These are phyloP conservation scores for Cladosporium sp. DNA, from an alignment of 2,329 filamentous ascomycete species.

Conservation along the genomic window DNA sequence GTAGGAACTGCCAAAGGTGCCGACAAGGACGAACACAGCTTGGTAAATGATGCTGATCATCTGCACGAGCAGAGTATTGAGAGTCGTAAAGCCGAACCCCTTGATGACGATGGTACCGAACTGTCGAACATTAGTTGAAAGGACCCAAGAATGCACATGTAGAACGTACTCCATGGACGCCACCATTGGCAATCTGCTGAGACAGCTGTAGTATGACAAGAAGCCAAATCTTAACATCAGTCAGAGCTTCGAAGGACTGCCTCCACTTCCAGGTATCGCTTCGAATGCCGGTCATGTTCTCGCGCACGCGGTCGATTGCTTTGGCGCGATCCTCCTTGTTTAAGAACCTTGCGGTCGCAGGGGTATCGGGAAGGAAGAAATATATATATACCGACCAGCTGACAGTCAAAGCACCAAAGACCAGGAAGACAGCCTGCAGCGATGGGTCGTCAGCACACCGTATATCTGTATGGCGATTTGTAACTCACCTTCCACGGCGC, in stretches of 20 bases:
- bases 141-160: too few species aligned
- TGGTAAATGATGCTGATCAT: constrained; percentile 27
- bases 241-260: constrained; percentile 50
- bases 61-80: constrained; percentile 52
- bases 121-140: neutral
- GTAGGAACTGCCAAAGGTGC: neutral
- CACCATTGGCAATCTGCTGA: constrained; percentile 54
- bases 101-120: constrained; percentile 58
- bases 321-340: neutral
- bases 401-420: constrained; percentile 41
- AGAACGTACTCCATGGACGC: neutral
- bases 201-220: constrained; percentile 44
- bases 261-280: constrained; percentile 48
- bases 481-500: neutral
- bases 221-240: constrained; percentile 57
- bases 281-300: constrained; percentile 39
- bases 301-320: neutral
- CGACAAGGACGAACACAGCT: neutral
- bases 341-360: constrained; percentile 51
- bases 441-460: constrained; percentile 27
- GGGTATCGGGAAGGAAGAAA: constrained; percentile 61
- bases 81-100: constrained; percentile 53
- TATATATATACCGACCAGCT: constrained; percentile 49
- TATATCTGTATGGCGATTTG: too few species aligned
- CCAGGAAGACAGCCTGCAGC: constrained; percentile 54